These are phyloP conservation scores for Lasiodiplodia sp. DNA, from an alignment of 2,329 filamentous ascomycete genomes.

Conservation along the genomic window DNA sequence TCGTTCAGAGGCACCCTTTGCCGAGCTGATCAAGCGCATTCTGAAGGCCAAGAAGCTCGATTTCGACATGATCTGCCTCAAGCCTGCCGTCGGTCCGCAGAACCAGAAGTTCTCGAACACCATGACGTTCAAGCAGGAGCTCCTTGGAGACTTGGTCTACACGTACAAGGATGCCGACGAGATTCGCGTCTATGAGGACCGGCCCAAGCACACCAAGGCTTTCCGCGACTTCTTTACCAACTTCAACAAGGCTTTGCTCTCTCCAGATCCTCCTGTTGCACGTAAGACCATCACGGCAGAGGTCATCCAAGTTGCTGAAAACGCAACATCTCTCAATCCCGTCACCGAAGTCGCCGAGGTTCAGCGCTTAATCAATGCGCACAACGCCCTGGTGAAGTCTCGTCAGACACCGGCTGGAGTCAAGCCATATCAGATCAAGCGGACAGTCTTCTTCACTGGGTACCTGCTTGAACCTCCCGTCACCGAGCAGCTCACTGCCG, in stretches of 20 bases:
- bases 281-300: constrained; percentile 75
- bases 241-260: constrained; percentile 71
- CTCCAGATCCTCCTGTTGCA: constrained; percentile 51
- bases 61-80: constrained; percentile 88
- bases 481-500: constrained; percentile 69
- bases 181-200: constrained; percentile 73
- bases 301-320: constrained; percentile 85
- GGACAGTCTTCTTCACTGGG: constrained; percentile 88
- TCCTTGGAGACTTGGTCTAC: constrained; percentile 80
- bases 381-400: constrained; percentile 70
- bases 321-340: constrained; percentile 75
- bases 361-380: constrained; percentile 86
- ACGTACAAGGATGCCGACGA: constrained; percentile 87
- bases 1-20: constrained; percentile 78
- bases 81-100: constrained; percentile 81
- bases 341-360: constrained; percentile 82
- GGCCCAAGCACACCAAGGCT: constrained; percentile 71
- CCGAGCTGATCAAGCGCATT: constrained; percentile 82
- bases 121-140: constrained; percentile 90
- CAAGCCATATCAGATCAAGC: constrained; percentile 74
- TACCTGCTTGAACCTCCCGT: constrained; percentile 81
- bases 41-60: constrained; percentile 77
- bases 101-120: constrained; percentile 82
- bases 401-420: constrained; percentile 54
- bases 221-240: constrained; percentile 85